Evolutionary conservation across 192 early-diverging fungal genomes (phyloP).

Genomic region (Mortierella alpina): DNA sequence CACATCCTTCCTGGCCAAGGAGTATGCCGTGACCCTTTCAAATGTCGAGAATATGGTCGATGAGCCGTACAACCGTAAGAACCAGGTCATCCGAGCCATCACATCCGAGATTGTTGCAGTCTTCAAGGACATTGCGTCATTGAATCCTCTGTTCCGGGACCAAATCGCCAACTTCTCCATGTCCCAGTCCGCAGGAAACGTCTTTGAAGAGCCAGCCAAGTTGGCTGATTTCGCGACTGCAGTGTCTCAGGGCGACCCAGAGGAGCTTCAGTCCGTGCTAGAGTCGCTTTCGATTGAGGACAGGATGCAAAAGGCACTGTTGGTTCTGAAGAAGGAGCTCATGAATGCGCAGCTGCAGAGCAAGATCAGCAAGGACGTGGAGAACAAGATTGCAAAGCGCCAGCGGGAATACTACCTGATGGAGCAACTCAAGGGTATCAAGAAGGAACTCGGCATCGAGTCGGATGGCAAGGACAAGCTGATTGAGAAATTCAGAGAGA

Average conservation of each 20-base stretch:
- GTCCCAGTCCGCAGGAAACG: constrained; percentile 93
- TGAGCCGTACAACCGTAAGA: constrained; percentile 86
- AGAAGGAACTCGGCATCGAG: constrained; percentile 98
- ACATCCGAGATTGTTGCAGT: constrained; percentile 96
- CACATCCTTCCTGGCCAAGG: constrained; percentile 60
- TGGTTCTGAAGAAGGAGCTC: constrained; percentile 97
- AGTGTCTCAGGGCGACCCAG: constrained; percentile 91
- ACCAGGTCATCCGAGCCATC: constrained; percentile 88
- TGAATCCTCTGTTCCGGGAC: constrained; percentile 97
- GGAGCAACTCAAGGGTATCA: constrained; percentile 99
- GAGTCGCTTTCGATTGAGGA: constrained; percentile 91
- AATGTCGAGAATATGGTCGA: constrained; percentile 92
- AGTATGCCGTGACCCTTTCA: constrained; percentile 85
- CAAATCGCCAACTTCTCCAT: constrained; percentile 98
- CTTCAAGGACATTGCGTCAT: constrained; percentile 93
- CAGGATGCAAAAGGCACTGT: constrained; percentile 89
- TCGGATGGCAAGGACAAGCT: constrained; percentile 98
- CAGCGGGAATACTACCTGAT: constrained; percentile 99
- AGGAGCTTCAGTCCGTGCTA: constrained; percentile 92
- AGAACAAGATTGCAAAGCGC: constrained; percentile 95
- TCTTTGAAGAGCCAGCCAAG: constrained; percentile 94
- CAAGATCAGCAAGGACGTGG: constrained; percentile 98
- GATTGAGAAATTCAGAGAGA: constrained; percentile 92
- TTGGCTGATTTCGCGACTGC: constrained; percentile 98
- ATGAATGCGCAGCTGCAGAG: constrained; percentile 97